These are phyloP conservation scores for Xylariaceae sp. DNA, from an alignment of 2,329 filamentous ascomycete species.

Conservation along the genomic window DNA sequence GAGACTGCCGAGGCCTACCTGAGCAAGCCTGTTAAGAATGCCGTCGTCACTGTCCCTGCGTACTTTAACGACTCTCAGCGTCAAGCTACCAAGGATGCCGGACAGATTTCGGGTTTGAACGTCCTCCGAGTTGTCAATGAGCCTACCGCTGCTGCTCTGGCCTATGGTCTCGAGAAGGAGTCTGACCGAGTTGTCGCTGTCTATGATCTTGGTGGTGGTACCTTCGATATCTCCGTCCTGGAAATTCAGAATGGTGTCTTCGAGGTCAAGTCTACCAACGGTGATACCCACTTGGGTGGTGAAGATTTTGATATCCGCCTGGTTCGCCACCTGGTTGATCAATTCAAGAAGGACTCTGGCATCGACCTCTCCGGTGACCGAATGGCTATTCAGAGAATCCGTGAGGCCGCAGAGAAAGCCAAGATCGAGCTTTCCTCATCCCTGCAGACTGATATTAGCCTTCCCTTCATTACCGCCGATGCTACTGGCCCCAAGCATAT, in stretches of 20 bases:
- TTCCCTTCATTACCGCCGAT: conserved; percentile 98
- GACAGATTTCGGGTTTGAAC: conserved; percentile 93
- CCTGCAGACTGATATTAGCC: conserved; percentile 94
- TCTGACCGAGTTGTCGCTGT: conserved; percentile 87
- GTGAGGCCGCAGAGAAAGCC: conserved; percentile 97
- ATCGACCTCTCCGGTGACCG: conserved; percentile 90
- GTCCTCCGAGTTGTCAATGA: conserved; percentile 98
- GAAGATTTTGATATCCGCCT: conserved; percentile 97
- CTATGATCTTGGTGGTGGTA: conserved; percentile 98
- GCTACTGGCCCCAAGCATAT: conserved; percentile 97
- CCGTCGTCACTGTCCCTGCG: conserved; percentile 93
- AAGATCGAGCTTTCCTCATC: conserved; percentile 98
- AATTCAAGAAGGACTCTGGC: conserved; percentile 95
- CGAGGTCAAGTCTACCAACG: conserved; percentile 98
- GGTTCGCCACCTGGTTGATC: conserved; percentile 88
- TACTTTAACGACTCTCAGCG: conserved; percentile 99
- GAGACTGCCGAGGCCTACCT: conserved; percentile 95
- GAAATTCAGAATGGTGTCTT: conserved; percentile 98
- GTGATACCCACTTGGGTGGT: conserved; percentile 97
- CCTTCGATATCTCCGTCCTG: conserved; percentile 97
- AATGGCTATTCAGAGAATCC: conserved; percentile 99
- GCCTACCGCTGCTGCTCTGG: conserved; percentile 92
- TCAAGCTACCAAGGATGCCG: conserved; percentile 97
- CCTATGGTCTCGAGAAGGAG: conserved; percentile 96
- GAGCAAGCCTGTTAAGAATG: conserved; percentile 89